These are phyloP conservation scores for Kondoa subrosea DNA, from an alignment of 768 basidiomycete genomes.

Conservation along the genomic window DNA sequence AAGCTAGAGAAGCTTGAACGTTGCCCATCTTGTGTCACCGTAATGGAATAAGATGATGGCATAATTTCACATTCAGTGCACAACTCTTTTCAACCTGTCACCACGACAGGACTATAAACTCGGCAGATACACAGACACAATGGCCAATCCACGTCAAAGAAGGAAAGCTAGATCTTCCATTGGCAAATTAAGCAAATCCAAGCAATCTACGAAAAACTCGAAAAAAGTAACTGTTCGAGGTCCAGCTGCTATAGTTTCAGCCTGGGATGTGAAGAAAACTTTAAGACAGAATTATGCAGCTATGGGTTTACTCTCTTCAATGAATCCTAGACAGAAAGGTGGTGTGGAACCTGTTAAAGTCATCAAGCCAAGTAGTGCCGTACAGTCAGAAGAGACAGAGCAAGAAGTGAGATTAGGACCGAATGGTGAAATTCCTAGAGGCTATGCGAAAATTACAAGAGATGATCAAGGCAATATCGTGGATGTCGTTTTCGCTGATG, in stretches of 20 bases:
- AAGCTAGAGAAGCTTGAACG: neutral
- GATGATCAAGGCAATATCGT: constrained; percentile 4
- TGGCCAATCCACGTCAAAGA: constrained; percentile 10
- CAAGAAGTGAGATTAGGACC: neutral
- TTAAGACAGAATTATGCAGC: constrained; percentile 5
- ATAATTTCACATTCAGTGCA: too few species aligned
- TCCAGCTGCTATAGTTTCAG: neutral
- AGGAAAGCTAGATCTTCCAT: neutral
- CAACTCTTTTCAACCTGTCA: neutral
- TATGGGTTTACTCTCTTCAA: constrained; percentile 1
- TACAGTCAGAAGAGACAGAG: neutral
- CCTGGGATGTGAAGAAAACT: neutral
- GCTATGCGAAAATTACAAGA: neutral
- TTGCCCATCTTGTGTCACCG: too few species aligned
- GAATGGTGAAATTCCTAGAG: constrained; percentile 3
- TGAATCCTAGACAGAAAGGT: neutral
- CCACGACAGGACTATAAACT: neutral
- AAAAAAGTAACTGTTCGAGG: constrained; percentile 6
- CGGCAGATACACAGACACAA: neutral
- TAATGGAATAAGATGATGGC: too few species aligned
- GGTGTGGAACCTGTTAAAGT: constrained; percentile 1
- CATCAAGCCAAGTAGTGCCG: neutral
- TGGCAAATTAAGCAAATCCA: neutral
- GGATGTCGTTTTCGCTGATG: constrained; percentile 1
- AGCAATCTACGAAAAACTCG: constrained; percentile 1